Percentiles rank a stretch among this genome's conserved stretches.
These are phyloP conservation scores for Zea luxurians DNA, from an alignment of 176 grass and related monocot genomes.

Conservation along the genomic window DNA sequence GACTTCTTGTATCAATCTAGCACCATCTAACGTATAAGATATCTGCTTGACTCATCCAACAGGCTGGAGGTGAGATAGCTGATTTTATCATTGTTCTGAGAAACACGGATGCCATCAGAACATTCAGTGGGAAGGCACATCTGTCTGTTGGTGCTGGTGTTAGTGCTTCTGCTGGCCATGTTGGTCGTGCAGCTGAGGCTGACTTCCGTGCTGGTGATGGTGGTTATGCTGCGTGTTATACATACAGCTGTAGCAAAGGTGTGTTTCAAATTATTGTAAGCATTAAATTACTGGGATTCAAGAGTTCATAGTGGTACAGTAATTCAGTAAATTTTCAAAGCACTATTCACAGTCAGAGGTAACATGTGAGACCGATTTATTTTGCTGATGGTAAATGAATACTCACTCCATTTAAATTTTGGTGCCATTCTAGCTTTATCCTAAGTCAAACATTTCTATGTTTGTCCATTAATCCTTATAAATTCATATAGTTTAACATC, in stretches of 20 bases:
- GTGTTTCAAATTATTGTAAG: not conserved
- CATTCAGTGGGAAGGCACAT: slow-evolving; percentile 76
- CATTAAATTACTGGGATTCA: not conserved
- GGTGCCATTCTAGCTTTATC: not conserved
- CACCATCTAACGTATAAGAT: slow-evolving; percentile 2
- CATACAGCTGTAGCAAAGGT: slow-evolving; percentile 96
- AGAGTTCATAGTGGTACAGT: not conserved
- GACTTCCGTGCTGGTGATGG: slow-evolving; percentile 76
- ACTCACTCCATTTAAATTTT: not conserved
- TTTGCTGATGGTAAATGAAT: slow-evolving; percentile 7
- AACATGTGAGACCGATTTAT: not conserved
- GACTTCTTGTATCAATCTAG: not conserved
- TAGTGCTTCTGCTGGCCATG: slow-evolving; percentile 67
- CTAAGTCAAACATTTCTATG: not conserved
- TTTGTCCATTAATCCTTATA: not conserved
- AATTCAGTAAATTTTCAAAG: not conserved
- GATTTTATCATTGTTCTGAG: slow-evolving; percentile 87
- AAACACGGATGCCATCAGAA: slow-evolving; percentile 80
- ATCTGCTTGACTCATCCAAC: slow-evolving; percentile 25
- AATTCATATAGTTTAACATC: not conserved
- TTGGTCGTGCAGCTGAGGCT: slow-evolving; percentile 77
- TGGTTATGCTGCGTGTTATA: slow-evolving; percentile 81
- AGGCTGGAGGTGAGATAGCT: slow-evolving; percentile 88
- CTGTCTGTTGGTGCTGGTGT: slow-evolving; percentile 79
- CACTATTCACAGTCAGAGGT: not conserved